Evolutionary conservation across 257 asterid genomes (phyloP), one percentile per base, ranked within the genome.

Genomic region (Nicotiana tomentosiformis): DNA sequence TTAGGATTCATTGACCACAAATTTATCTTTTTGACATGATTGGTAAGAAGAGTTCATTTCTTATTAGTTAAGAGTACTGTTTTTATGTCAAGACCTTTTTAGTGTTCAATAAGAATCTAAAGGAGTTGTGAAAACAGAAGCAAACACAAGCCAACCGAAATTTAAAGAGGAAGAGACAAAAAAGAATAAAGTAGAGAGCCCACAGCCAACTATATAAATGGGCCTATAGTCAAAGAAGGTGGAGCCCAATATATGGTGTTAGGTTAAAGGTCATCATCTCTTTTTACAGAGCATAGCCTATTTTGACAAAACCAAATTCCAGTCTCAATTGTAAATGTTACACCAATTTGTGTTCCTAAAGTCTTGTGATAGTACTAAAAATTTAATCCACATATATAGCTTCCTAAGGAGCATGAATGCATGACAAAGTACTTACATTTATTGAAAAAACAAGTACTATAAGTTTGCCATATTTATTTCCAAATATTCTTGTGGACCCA

Each of bases 241-340:
- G 80, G 80, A 74, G 26, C 80, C 80, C 62, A 23, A 74, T 49
- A 74, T 23, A 7, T 26, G 35, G 37, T 74, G 62, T 46, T 49
- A 49, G 79, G 80, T 74, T 74, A 74, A 74, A 17, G 39, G 79
- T 70, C 78, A 70, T 70, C 35, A 68, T 43, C 20, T 70, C 1
- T 23, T 46, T 43, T 70, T 43, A 20, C 78, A 55, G n/a, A 55
- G 6, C 0, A 55, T 55, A 58, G 26, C 43, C 62, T 49, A 72
- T 46, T 72, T 72, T 49, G 61, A 72, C 79, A 72, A 72, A 72
- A 49, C 79, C 51, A 43, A 23, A 72, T 35, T 72, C 23, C 61
- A 72, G 12, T 23, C 61, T 72, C 61, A 23, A 46, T 35, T 2
- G 20, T 46, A 74, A 74, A 74, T 74, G 62, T 74, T 49, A 29